Base-by-base conservation (phyloP, 2,329 filamentous ascomycete genomes). In the Fusarium armeniacum region DNA sequence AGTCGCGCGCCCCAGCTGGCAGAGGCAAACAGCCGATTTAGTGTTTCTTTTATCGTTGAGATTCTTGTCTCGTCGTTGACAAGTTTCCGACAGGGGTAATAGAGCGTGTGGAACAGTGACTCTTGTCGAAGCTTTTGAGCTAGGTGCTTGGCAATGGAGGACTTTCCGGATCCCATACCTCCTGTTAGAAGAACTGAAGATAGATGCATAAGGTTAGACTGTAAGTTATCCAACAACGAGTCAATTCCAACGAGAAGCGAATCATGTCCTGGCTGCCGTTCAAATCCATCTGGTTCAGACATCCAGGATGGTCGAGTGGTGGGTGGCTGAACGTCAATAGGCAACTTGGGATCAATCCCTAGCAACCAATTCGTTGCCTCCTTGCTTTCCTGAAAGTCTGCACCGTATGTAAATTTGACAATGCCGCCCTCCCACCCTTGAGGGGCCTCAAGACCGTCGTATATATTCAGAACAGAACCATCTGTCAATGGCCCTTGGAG, bases 101-200 rank as follows among this genome's bases (percentile, higher is more conserved):
- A 97, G 6, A 91, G 89, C 1, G 91, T 91, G 76, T 97, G 91
- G 76, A 93, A 97, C 0, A 98, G 83, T 54, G 88, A 87, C 46
- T 93, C 89, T 55, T 86, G 86, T 26, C 91, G 89, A 56, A 99
- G 82, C 41, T 86, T 87, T 75, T 93, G 89, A 2, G 91, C 93
- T 30, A 98, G 81, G 28, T 93, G 84, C 66, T 92, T 91, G 6
- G 92, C 88, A 30, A 98, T 87, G 1, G 90, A 90, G 4, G 93
- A 94, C 81, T 99, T 99, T 28, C 96, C 96, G 24, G 94, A 91
- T 0, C 96, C 96, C 70, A 97, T 88, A 1, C 92, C 93, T 40
- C 96, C 96, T 0, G 94, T 97, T 44, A 99, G 80, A 26, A 99
- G 84, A 2, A 98, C 92, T 0, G 96, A 98, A 0, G 95, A 98